Base-by-base conservation (phyloP, 208 protist species). In the Trypanosoma mega region DNA sequence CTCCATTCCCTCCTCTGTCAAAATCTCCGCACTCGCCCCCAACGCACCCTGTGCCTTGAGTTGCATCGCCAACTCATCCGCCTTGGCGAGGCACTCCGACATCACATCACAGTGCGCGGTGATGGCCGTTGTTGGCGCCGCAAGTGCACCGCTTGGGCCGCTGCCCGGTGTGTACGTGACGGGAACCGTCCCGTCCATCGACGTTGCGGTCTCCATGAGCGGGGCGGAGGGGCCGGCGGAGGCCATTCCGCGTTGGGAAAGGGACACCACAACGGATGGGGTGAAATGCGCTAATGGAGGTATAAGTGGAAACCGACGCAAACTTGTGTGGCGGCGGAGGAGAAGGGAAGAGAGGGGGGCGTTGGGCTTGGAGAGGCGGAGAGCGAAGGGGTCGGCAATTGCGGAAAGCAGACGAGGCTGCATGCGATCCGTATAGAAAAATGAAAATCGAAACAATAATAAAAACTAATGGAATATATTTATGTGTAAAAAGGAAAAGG, bases 81-180 rank as follows among this genome's bases (percentile, higher is more conserved):
- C 80, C 53, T 92, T 90, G 27, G 88, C 81, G 55, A 94, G 70
- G n/a, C 80, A 86, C 46, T 94, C 88, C 0, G 82, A 71, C 31
- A 94, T 62, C 27, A 83, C 76, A 45, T 94, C 82, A 56, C 88
- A 94, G 74, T 92, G 88, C 2, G 34, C 49, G 1, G 82, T 90
- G 47, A 94, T 67, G 16, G 74, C 74, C 4, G 88, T 94, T 8
- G 73, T 82, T 0, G 87, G 85, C 14, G 79, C 78, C 3, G 72
- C 45, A 16, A 94, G 74, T 1, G 56, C 46, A 0, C 77, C 87
- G 9, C 63, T 68, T 4, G 63, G 71, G 9, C 76, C 67, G 31
- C 75, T 84, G 21, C 87, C 87, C 1, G 87, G 82, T 30, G 76
- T 92, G 70, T 90, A 94, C 2, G 73, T 80, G 34, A 94, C 68